Base-by-base conservation (phyloP, 1,139 yeast species). In the Debaryomycetaceae sp. region DNA sequence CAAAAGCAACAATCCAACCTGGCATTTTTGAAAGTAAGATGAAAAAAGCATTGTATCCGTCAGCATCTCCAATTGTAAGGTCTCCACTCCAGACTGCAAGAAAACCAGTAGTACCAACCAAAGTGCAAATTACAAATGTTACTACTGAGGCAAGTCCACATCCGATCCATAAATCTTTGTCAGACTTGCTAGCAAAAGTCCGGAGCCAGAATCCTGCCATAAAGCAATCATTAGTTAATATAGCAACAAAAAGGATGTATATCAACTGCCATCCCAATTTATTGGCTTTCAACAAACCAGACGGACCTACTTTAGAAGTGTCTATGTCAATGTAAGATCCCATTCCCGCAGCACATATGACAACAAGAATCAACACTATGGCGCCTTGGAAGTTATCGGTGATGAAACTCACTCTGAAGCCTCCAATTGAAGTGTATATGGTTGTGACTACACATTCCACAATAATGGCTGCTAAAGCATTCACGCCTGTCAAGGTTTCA, bases 171-270 rank as follows among this genome's bases (percentile, higher is more conserved):
- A 91, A 72, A 55, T 89, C 96, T 52, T 72, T 79, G 61, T 88
- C 79, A 8, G 89, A 68, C 47, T 79, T 78, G 13, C 96, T 83
- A 4, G 98, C 96, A 69, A 91, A 91, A 0, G 98, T 86, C 56
- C 98, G 75, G 49, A 91, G 68, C 98, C 98, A 91, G 59, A 89
- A 89, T 0, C 96, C 96, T 29, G 95, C 79, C 75, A 91, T 70
- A 61, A 91, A 89, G 55, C 91, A 81, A 57, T 88, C 96, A 54
- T 91, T 91, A 32, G 97, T 87, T 38, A 88, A 76, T 56, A 91
- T 84, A 22, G 97, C 97, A 34, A 91, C 83, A 8, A 85, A 78
- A 45, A 91, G 69, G 48, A 91, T 89, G 60, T 88, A 91, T 33
- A 89, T 63, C 49, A 91, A 73, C 70, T 89, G 94, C 95, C 96